Conservation (phyloP, 768 basidiomycete genomes). For the Boletales sp. region DNA sequence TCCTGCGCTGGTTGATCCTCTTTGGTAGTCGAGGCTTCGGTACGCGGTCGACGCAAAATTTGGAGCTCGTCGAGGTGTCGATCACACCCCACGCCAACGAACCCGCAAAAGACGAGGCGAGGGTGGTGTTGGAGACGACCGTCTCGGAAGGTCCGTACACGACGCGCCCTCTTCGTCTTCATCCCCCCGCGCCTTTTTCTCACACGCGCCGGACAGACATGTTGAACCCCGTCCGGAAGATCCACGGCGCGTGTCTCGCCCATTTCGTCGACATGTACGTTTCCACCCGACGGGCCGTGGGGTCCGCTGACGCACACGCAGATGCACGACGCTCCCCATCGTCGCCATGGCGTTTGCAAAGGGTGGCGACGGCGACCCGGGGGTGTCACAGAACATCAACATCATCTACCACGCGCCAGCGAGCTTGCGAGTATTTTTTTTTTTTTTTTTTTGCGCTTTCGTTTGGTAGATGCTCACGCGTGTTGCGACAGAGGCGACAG, state of each 20-base stretch:
- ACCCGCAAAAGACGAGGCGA: slow-evolving; percentile 32
- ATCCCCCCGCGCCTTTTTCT: too few species aligned
- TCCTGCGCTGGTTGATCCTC: slow-evolving; percentile 36
- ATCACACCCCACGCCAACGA: slow-evolving; percentile 36
- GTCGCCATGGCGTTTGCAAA: slow-evolving; percentile 31
- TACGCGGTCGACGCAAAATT: background rate
- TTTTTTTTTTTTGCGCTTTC: background rate
- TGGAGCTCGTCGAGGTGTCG: slow-evolving; percentile 38
- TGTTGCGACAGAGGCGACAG: slow-evolving; percentile 37
- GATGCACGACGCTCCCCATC: slow-evolving; percentile 42
- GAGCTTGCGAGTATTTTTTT: slow-evolving; percentile 28
- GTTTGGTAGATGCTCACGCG: background rate
- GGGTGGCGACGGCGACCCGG: slow-evolving; percentile 26
- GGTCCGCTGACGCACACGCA: slow-evolving; percentile 12
- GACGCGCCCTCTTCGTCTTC: too few species aligned
- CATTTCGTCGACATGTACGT: slow-evolving; percentile 48
- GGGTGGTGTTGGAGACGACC: slow-evolving; percentile 39
- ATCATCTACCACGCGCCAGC: slow-evolving; percentile 44
- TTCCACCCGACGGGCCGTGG: too few species aligned
- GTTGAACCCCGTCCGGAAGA: slow-evolving; percentile 34
- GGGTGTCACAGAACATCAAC: slow-evolving; percentile 46
- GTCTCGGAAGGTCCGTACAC: slow-evolving; percentile 42
- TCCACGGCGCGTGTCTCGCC: slow-evolving; percentile 41
- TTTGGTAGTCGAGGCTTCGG: slow-evolving; percentile 28
- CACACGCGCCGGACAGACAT: slow-evolving; percentile 34